Base-by-base conservation (phyloP, 495 filamentous ascomycete genomes). In the Hyphodiscus hymeniophilus region DNA sequence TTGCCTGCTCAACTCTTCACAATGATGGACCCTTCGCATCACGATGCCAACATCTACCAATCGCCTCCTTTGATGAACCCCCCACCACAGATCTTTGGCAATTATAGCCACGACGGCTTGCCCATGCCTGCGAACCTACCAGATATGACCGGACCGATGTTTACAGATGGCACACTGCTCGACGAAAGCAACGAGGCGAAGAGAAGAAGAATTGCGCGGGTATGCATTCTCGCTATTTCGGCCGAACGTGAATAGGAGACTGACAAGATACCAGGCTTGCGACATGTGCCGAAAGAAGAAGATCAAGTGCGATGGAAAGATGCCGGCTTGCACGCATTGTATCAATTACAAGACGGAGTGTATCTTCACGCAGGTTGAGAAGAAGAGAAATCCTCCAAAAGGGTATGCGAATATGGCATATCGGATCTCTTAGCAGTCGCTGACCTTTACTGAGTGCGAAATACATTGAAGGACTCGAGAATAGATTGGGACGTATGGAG, bases 201-300 rank as follows among this genome's bases (percentile, higher is more conserved):
- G 72, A 75, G 92, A 65, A 77, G 92, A 66, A 80, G 92, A 54
- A 98, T 98, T 56, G 89, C 92, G 22, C 80, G 89, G 72, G 87
- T 89, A 70, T 63, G 70, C 71, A 23, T 48, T 31, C 0, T 42
- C 21, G 13, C 21, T n/a, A 34, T 26, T 28, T 36, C 41, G n/a
- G 22, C 38, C 3, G 21, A 15, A 41, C 12, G 16, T 50, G 42
- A 44, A 43, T 24, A 56, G 36, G 8, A 59, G 64, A 48, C 67
- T 58, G 50, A 48, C 39, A 30, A 24, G 31, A 31, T 16, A 48
- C 32, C 63, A 91, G 87, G 92, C 92, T 42, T 98, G 92, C 72
- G 92, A 98, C 62, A 95, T 96, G 91, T 98, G 92, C 61, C 80
- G 92, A 53, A 96, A 95, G 70, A 98, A 97, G 74, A 98, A 98